Conservation (phyloP, 768 basidiomycete genomes). For the Suillus paluster region DNA sequence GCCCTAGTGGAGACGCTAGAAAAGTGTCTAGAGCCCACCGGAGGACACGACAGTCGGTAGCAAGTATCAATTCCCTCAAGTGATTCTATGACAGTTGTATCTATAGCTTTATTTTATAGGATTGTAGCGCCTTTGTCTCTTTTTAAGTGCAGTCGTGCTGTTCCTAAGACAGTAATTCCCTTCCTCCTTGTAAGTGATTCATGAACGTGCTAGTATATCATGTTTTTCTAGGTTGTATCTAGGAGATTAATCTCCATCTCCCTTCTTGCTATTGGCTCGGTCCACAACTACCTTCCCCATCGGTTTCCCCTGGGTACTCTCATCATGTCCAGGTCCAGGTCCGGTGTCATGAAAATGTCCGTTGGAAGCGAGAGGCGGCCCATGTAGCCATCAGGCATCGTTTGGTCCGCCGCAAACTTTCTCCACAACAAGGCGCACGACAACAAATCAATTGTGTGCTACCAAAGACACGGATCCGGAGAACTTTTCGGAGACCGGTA, state of each 20-base stretch:
- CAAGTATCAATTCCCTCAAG: neutral
- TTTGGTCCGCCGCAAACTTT: neutral
- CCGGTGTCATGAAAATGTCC: conserved; percentile 16
- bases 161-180: neutral
- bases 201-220: neutral
- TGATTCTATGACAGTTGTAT: conserved; percentile 4
- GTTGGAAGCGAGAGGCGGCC: too few relatives aligned
- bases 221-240: neutral
- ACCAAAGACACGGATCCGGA: conserved; percentile 15
- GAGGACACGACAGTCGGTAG: conserved; percentile 1
- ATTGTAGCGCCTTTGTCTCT: conserved; percentile 5
- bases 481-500: conserved; percentile 16
- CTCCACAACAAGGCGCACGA: conserved; percentile 12
- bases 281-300: neutral
- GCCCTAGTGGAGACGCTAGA: conserved; percentile 87
- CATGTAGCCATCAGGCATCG: neutral
- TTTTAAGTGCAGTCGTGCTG: neutral
- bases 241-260: neutral
- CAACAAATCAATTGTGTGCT: conserved; percentile 19
- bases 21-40: conserved; percentile 60
- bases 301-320: neutral
- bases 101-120: conserved; percentile 6
- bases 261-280: neutral
- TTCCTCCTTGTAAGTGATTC: neutral
- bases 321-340: conserved; percentile 9